Conservation (phyloP, 495 filamentous ascomycete genomes). For the Corynascus novoguineensis region DNA sequence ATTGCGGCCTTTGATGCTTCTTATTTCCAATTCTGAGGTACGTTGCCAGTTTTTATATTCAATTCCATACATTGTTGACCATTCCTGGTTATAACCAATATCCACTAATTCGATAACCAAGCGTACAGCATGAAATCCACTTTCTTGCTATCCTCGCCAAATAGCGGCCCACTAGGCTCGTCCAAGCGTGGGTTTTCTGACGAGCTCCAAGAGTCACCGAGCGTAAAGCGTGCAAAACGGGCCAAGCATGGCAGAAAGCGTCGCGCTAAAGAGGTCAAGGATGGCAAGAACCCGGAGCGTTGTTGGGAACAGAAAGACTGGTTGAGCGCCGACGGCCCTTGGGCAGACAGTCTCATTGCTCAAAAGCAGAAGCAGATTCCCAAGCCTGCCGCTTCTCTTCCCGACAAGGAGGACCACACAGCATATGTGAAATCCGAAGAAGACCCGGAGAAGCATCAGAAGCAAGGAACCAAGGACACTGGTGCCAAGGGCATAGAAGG, state of each 20-base stretch:
- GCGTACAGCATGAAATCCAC: conserved; percentile 1
- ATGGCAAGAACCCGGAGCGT: not conserved
- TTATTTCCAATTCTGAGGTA: too few relatives aligned
- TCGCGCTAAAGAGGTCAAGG: not conserved
- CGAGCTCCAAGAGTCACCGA: conserved; percentile 9
- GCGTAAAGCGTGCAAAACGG: conserved; percentile 12
- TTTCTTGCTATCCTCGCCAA: not conserved
- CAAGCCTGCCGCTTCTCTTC: not conserved
- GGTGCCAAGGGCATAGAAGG: not conserved
- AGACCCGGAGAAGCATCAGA: not conserved
- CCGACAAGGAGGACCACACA: not conserved
- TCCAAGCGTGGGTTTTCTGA: conserved; percentile 1
- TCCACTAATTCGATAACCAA: not conserved
- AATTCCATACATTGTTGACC: not conserved
- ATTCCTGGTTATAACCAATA: not conserved
- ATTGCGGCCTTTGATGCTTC: too few relatives aligned
- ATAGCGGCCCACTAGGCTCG: not conserved
- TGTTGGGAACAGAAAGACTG: not conserved
- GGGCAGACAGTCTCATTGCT: not conserved
- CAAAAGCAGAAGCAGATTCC: not conserved
- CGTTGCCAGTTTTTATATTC: not conserved
- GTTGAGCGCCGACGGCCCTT: not conserved
- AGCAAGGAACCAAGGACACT: not conserved
- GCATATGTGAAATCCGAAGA: not conserved
- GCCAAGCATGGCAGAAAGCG: not conserved